Conservation (phyloP, 192 early-diverging fungal genomes). For the Dissophora ornata region DNA sequence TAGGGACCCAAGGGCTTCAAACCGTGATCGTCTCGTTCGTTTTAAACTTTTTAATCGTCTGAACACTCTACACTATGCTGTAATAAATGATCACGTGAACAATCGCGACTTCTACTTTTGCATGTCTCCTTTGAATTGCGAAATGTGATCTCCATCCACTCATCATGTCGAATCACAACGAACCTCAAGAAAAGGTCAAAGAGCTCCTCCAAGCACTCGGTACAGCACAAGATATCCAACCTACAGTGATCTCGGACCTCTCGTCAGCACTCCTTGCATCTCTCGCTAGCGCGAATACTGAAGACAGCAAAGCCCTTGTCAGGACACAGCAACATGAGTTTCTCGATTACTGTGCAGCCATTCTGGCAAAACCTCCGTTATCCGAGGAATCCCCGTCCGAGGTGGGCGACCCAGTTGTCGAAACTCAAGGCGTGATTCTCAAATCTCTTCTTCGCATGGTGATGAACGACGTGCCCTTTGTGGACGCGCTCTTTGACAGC, state of each 20-base stretch:
- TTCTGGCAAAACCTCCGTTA: constrained; percentile 17
- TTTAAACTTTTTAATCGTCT: too few species aligned
- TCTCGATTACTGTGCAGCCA: constrained; percentile 8
- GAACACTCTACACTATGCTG: too few species aligned
- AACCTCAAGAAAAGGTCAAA: constrained; percentile 8
- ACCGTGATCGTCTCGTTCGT: not conserved
- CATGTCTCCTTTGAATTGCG: not conserved
- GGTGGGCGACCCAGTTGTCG: not conserved
- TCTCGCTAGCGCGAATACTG: constrained; percentile 3
- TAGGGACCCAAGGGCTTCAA: constrained; percentile 44
- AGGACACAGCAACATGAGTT: constrained; percentile 21
- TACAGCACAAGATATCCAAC: constrained; percentile 9
- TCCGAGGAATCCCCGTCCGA: not conserved
- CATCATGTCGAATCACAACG: constrained; percentile 14
- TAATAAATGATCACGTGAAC: too few species aligned
- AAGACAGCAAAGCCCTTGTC: constrained; percentile 5
- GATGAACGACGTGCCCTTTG: constrained; percentile 41
- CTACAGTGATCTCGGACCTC: constrained; percentile 28
- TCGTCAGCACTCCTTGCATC: constrained; percentile 21
- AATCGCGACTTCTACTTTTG: too few species aligned
- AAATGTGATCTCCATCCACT: not conserved
- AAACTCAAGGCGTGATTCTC: constrained; percentile 24
- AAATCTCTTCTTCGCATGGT: constrained; percentile 41
- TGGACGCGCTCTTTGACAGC: constrained; percentile 23
- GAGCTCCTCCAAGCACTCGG: constrained; percentile 18